Conservation (phyloP, 768 basidiomycete species). For the Lactifluus echinatus region DNA sequence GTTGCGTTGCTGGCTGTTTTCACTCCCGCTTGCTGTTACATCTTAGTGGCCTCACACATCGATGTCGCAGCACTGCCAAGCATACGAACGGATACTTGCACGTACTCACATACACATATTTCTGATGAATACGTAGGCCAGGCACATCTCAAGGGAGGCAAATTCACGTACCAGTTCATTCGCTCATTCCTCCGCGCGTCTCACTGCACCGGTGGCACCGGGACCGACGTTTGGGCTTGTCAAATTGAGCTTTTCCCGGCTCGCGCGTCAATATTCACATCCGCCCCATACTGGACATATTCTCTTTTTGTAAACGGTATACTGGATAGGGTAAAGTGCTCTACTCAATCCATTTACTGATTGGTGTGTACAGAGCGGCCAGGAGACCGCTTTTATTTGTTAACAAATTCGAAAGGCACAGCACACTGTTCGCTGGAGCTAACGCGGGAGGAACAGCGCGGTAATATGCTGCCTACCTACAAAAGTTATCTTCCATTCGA, state of each 20-base stretch:
- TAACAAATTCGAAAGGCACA: not conserved
- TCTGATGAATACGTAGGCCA: not conserved
- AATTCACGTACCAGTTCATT: not conserved
- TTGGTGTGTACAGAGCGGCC: not conserved
- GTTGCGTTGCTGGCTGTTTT: too few relatives aligned
- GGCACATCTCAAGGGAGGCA: not conserved
- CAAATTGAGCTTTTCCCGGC: too few relatives aligned
- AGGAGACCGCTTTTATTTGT: not conserved
- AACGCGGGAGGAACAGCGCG: not conserved
- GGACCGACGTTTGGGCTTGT: not conserved
- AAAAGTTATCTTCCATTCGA: too few relatives aligned
- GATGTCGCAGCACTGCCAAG: too few relatives aligned
- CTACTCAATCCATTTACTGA: not conserved
- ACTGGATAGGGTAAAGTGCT: not conserved
- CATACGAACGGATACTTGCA: not conserved
- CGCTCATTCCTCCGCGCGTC: not conserved
- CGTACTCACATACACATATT: not conserved
- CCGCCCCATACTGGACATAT: too few relatives aligned
- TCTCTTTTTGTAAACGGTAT: too few relatives aligned
- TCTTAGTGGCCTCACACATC: too few relatives aligned
- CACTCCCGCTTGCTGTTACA: too few relatives aligned
- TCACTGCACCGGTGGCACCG: not conserved
- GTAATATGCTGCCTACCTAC: too few relatives aligned
- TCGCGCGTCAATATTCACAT: too few relatives aligned
- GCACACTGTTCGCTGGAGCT: not conserved